These are phyloP conservation scores for Paraconiothyrium brasiliense DNA, from an alignment of 2,329 filamentous ascomycete genomes.

Conservation along the genomic window DNA sequence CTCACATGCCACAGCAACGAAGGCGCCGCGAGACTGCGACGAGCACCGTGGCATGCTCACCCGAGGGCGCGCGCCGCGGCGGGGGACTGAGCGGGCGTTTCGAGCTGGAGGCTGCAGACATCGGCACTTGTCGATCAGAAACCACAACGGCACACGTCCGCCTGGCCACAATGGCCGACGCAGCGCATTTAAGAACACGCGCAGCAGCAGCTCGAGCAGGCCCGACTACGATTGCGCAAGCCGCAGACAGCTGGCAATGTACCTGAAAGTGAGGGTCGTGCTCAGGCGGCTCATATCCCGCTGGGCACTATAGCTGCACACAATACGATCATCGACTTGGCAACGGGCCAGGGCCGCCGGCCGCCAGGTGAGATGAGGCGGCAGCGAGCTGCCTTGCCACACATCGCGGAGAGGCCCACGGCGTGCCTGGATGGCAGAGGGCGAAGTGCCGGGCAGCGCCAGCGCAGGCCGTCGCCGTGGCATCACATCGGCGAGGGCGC, in stretches of 20 bases:
- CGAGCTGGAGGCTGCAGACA: not conserved
- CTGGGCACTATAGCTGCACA: constrained; percentile 33
- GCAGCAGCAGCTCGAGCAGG: not conserved
- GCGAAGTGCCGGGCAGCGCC: too few species aligned
- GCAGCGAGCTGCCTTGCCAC: not conserved
- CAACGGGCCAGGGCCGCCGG: constrained; percentile 28
- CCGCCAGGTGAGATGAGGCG: constrained; percentile 7
- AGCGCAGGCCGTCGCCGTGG: too few species aligned
- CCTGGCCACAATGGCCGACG: too few species aligned
- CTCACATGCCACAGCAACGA: not conserved
- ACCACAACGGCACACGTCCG: not conserved
- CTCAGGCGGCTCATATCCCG: constrained; percentile 23
- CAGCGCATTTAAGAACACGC: not conserved
- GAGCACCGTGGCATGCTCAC: not conserved
- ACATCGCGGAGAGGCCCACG: too few species aligned
- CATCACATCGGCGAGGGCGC: too few species aligned
- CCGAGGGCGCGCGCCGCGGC: too few species aligned
- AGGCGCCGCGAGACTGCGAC: not conserved
- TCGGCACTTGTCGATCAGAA: not conserved
- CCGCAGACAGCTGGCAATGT: constrained; percentile 18
- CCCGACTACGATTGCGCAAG: not conserved
- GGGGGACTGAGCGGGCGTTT: not conserved
- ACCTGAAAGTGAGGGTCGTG: constrained; percentile 30
- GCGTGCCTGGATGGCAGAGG: too few species aligned
- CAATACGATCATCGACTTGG: constrained; percentile 39